Percentiles rank a stretch among this genome's conserved stretches.
These are phyloP conservation scores for Colletotrichum australisinense DNA, from an alignment of 2,329 filamentous ascomycete genomes.

Conservation along the genomic window DNA sequence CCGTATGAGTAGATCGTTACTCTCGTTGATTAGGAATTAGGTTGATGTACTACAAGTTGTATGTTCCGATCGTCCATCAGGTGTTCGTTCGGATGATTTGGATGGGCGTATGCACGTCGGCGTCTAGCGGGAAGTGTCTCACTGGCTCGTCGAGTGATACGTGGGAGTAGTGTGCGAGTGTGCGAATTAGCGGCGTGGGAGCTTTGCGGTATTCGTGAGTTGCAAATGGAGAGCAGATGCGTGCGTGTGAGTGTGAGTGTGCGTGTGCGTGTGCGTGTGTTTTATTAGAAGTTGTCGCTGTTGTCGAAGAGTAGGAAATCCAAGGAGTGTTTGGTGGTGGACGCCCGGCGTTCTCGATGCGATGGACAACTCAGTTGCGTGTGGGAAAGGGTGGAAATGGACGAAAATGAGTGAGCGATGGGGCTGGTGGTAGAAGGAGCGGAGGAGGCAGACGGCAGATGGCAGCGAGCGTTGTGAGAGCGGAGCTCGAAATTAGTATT, in stretches of 20 bases:
- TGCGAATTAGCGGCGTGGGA: conserved; percentile 12
- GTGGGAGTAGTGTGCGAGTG: not conserved
- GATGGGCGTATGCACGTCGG: conserved; percentile 13
- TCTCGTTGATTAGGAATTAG: conserved; percentile 30
- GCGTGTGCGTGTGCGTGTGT: not conserved
- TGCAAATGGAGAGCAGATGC: not conserved
- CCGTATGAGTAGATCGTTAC: not conserved
- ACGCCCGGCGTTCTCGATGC: conserved; percentile 20
- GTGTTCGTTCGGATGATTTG: not conserved
- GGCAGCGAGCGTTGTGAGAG: not conserved
- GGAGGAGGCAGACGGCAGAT: not conserved
- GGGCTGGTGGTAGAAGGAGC: not conserved
- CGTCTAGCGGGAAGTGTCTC: conserved; percentile 2
- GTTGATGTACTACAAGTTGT: conserved; percentile 13
- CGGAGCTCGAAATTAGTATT: conserved; percentile 24
- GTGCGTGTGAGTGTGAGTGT: not conserved
- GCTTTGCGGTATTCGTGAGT: conserved; percentile 6
- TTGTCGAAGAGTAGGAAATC: conserved; percentile 25
- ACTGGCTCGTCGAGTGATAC: conserved; percentile 10
- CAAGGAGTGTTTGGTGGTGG: conserved; percentile 22
- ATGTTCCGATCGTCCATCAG: conserved; percentile 22
- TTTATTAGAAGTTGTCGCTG: conserved; percentile 7
- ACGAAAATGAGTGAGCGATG: not conserved
- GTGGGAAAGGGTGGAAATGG: not conserved
- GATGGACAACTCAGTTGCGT: conserved; percentile 5